Evolutionary conservation across 805 yeast species (phyloP).

Genomic region (Zygotorulaspora danielsina): DNA sequence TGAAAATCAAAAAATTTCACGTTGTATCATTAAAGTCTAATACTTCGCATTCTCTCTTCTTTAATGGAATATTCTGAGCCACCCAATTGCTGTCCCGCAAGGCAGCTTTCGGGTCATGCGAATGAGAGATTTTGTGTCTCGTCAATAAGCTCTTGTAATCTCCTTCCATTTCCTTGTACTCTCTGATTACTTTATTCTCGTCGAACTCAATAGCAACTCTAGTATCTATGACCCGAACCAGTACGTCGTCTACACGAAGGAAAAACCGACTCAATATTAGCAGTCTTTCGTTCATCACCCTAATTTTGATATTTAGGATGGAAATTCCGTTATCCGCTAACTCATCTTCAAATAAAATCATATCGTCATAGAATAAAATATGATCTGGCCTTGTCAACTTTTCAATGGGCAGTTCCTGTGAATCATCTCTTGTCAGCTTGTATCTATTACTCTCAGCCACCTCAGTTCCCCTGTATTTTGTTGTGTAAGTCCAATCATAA

Average conservation of each 20-base stretch:
- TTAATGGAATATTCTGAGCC: constrained; percentile 51
- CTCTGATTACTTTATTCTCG: constrained; percentile 61
- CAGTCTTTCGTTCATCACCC: constrained; percentile 84
- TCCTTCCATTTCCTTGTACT: constrained; percentile 67
- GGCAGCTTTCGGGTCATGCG: constrained; percentile 63
- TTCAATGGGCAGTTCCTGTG: constrained; percentile 57
- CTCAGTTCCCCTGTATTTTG: constrained; percentile 64
- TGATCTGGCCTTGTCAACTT: constrained; percentile 74
- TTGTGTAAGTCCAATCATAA: constrained; percentile 95
- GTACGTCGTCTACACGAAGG: constrained; percentile 84
- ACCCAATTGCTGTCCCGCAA: constrained; percentile 89
- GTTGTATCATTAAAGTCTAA: constrained; percentile 16
- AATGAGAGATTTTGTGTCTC: constrained; percentile 43
- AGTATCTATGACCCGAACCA: constrained; percentile 79
- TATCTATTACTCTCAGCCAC: constrained; percentile 10
- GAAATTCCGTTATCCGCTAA: constrained; percentile 94
- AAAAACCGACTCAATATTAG: constrained; percentile 73
- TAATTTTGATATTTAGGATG: constrained; percentile 65
- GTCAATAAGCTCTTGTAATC: constrained; percentile 45
- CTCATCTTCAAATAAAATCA: constrained; percentile 89
- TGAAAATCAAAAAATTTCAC: neutral
- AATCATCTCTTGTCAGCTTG: constrained; percentile 29
- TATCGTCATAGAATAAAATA: constrained; percentile 82
- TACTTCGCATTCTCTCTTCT: constrained; percentile 37
- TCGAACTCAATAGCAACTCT: constrained; percentile 67